Evolutionary conservation across 1,284 basidiomycete genomes (phyloP).

Genomic region (Exsudoporus floridanus): DNA sequence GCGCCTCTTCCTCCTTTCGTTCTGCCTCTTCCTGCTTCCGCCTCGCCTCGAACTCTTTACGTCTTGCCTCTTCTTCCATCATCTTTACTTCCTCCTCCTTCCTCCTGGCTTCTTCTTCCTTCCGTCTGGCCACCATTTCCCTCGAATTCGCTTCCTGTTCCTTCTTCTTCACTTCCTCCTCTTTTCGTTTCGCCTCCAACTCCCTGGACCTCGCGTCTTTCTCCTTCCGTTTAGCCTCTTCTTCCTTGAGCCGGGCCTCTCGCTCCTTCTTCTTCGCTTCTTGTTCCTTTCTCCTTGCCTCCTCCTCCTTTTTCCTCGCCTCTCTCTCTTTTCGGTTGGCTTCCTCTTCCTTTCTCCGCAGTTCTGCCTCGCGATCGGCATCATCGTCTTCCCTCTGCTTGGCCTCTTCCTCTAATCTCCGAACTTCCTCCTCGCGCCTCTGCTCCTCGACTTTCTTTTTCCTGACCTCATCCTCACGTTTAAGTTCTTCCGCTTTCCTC

Average conservation of each 20-base stretch:
- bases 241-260: conserved; percentile 22
- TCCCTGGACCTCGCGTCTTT: conserved; percentile 31
- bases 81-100: conserved; percentile 33
- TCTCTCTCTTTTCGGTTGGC: conserved; percentile 25
- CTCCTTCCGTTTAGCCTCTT: conserved; percentile 28
- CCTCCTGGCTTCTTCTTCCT: conserved; percentile 28
- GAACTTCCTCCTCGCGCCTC: conserved; percentile 25
- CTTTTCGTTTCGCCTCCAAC: conserved; percentile 30
- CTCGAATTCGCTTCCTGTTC: conserved; percentile 27
- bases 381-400: conserved; percentile 25
- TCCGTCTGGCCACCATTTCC: conserved; percentile 22
- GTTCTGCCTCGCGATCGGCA: conserved; percentile 27
- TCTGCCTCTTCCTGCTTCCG: conserved; percentile 36
- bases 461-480: conserved; percentile 29
- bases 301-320: conserved; percentile 19
- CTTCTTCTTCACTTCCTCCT: conserved; percentile 32
- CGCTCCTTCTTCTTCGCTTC: conserved; percentile 26
- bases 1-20: conserved; percentile 29
- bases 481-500: conserved; percentile 30
- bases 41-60: conserved; percentile 27
- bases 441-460: conserved; percentile 24
- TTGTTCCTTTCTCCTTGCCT: conserved; percentile 23
- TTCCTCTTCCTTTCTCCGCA: conserved; percentile 34
- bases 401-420: conserved; percentile 19
- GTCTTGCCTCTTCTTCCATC: conserved; percentile 34